Conservation (phyloP, 2,329 filamentous ascomycete species). For the Colletotrichum sp. region DNA sequence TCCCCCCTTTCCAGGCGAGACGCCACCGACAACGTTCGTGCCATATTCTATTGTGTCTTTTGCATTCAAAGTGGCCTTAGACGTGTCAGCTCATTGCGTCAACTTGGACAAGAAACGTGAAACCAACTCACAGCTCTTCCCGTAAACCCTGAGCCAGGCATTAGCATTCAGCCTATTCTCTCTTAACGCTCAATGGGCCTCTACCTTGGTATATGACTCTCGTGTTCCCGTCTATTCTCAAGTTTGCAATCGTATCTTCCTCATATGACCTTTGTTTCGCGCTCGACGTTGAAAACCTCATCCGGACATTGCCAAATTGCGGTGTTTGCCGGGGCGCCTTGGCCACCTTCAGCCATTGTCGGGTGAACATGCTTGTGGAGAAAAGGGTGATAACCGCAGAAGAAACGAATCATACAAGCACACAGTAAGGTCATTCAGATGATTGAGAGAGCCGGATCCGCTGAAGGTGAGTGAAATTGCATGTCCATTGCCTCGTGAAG, state of each 20-base stretch:
- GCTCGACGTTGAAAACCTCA: not conserved
- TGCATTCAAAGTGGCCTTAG: conserved; percentile 41
- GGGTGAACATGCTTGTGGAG: not conserved
- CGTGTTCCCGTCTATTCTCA: conserved; percentile 30
- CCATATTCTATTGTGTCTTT: conserved; percentile 43
- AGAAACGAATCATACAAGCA: accelerated
- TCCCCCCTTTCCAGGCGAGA: conserved; percentile 41
- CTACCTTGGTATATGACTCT: conserved; percentile 42
- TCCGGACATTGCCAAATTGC: not conserved
- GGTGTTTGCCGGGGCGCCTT: not conserved
- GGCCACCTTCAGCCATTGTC: not conserved
- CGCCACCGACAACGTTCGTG: conserved; percentile 41
- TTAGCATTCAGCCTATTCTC: not conserved
- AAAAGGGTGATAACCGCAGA: accelerated
- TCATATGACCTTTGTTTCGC: conserved; percentile 22
- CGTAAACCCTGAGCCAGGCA: conserved; percentile 35
- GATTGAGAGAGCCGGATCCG: accelerated
- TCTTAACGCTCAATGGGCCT: not conserved
- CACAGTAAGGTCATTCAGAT: not conserved
- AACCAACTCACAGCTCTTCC: conserved; percentile 36
- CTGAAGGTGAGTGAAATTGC: accelerated
- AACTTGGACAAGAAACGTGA: too few relatives aligned
- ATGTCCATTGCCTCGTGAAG: not conserved
- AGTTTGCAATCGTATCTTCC: conserved; percentile 31
- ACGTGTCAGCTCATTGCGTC: not conserved